A percentile compares a stretch with the other conserved stretches of the same genome.
Conservation (phyloP, 2,329 filamentous ascomycete genomes). For the Colletotrichum endophyticum region DNA sequence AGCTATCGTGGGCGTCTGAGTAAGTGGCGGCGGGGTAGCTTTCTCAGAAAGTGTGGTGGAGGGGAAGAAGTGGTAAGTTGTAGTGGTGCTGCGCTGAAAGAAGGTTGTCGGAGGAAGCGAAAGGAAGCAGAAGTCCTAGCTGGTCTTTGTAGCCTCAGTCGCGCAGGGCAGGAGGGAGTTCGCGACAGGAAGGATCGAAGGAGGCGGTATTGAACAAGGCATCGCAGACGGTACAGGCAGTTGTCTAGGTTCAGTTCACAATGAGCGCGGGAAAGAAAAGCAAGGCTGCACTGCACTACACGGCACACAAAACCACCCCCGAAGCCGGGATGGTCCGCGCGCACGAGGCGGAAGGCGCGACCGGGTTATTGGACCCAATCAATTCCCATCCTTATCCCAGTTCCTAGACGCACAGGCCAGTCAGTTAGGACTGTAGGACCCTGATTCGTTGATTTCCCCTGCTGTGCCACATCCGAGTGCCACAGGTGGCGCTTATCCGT, state of each 20-base stretch:
- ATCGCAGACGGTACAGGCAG: constrained; percentile 4
- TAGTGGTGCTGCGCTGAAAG: neutral
- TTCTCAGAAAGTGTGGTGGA: neutral
- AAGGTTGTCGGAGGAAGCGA: neutral
- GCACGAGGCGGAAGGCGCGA: constrained; percentile 9
- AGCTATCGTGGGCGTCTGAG: constrained; percentile 8
- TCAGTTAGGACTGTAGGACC: neutral
- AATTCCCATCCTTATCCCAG: neutral
- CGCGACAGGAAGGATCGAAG: neutral
- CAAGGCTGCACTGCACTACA: neutral
- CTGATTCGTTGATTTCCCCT: neutral
- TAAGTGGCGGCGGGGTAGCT: constrained; percentile 21
- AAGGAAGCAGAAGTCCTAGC: neutral
- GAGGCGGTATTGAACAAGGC: neutral
- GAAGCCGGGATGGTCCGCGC: constrained; percentile 3
- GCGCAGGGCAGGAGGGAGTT: neutral
- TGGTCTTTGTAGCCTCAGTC: neutral
- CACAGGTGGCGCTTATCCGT: neutral
- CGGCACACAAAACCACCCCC: neutral
- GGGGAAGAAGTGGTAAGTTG: neutral
- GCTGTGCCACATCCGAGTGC: neutral
- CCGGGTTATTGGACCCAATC: neutral
- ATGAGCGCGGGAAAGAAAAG: neutral
- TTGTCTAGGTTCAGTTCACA: neutral
- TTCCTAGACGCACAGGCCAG: neutral